Conservation (phyloP, 179 eudicot species). For the Kewa caespitosa region DNA sequence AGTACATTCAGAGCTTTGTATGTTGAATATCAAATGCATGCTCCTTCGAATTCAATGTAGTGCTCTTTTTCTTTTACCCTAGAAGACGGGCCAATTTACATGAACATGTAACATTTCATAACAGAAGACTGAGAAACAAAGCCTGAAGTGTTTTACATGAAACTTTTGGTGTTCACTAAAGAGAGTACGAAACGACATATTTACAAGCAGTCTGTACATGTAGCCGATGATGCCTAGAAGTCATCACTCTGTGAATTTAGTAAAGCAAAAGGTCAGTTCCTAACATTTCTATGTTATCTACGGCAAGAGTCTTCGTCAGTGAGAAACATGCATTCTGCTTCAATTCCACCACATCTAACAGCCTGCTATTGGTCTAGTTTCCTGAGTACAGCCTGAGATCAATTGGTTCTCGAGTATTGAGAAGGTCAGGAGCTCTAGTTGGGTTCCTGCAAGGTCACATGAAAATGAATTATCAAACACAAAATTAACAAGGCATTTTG, state of each 20-base stretch:
- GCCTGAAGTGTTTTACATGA: too few relatives aligned
- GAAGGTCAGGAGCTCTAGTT: background rate
- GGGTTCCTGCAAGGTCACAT: background rate
- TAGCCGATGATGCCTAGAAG: background rate
- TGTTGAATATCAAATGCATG: too few relatives aligned
- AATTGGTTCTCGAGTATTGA: background rate
- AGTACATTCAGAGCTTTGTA: too few relatives aligned
- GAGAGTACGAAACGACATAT: background rate
- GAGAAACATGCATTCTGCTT: too few relatives aligned
- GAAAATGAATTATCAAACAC: background rate
- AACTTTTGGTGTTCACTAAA: too few relatives aligned
- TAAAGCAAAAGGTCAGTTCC: background rate
- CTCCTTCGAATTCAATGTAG: too few relatives aligned
- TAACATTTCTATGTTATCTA: slow-evolving; percentile 12
- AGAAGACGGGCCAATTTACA: too few relatives aligned
- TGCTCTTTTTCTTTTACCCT: too few relatives aligned
- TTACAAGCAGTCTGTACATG: background rate
- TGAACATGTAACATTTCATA: too few relatives aligned
- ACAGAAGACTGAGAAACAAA: too few relatives aligned
- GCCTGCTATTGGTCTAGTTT: background rate
- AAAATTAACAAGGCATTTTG: background rate
- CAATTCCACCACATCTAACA: too few relatives aligned
- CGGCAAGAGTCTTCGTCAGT: background rate
- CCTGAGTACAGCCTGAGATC: background rate
- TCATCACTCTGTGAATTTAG: background rate